Evolutionary conservation across 306 rosid genomes (phyloP).

Genomic region (Dicorynia guianensis): DNA sequence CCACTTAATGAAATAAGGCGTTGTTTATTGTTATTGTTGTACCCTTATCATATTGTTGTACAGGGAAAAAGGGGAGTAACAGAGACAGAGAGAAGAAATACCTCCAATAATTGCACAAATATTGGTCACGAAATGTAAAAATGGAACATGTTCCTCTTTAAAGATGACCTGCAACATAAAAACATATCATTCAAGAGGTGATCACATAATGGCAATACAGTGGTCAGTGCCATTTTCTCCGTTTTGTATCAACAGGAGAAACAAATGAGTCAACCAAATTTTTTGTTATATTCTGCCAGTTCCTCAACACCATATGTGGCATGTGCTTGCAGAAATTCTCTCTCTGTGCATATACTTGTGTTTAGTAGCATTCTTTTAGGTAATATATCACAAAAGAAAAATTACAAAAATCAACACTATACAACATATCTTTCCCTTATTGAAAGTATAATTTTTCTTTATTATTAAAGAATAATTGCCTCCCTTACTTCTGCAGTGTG

Average conservation of each 20-base stretch:
- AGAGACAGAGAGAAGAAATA: slow-evolving; percentile 43
- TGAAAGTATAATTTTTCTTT: too few species aligned
- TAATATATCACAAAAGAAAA: too few species aligned
- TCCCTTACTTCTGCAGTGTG: too few species aligned
- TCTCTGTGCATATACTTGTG: too few species aligned
- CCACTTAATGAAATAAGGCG: too few species aligned
- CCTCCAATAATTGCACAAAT: slow-evolving; percentile 94
- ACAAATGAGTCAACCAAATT: background rate
- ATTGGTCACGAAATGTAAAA: slow-evolving; percentile 85
- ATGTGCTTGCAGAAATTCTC: too few species aligned
- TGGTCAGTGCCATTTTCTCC: too few species aligned
- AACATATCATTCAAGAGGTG: slow-evolving; percentile 15
- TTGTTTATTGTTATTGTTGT: too few species aligned
- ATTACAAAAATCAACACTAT: too few species aligned
- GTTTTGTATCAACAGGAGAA: slow-evolving; percentile 2
- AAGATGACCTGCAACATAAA: slow-evolving; percentile 73
- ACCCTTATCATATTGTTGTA: slow-evolving; percentile 1
- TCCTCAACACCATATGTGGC: background rate
- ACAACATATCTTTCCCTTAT: too few species aligned
- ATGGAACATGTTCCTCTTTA: slow-evolving; percentile 76
- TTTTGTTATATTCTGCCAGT: slow-evolving; percentile 7
- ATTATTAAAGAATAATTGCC: too few species aligned
- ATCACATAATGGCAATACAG: slow-evolving; percentile 8
- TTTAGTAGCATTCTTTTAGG: too few species aligned
- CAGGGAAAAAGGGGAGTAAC: slow-evolving; percentile 2